Conservation (phyloP, 768 basidiomycete genomes). For the Pleurotus platypus region DNA sequence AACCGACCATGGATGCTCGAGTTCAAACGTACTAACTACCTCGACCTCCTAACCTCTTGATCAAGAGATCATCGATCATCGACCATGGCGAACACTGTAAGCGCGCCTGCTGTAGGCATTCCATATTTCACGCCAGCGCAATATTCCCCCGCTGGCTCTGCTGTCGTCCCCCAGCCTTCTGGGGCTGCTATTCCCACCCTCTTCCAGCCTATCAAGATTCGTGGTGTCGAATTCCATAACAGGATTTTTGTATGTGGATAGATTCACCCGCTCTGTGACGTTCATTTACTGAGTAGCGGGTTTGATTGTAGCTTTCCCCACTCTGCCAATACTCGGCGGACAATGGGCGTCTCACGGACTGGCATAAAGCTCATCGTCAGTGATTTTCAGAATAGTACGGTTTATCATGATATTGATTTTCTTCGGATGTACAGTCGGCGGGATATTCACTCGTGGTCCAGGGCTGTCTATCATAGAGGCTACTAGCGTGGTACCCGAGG, state of each 20-base stretch:
- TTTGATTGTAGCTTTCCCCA: constrained; percentile 32
- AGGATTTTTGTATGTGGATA: constrained; percentile 28
- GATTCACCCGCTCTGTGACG: constrained; percentile 7
- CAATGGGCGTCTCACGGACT: constrained; percentile 35
- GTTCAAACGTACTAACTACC: too few relatives aligned
- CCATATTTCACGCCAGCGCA: constrained; percentile 42
- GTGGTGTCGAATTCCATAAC: constrained; percentile 32
- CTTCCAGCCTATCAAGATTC: constrained; percentile 34
- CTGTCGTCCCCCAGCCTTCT: constrained; percentile 31
- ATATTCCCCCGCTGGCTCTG: constrained; percentile 34
- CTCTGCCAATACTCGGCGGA: constrained; percentile 43
- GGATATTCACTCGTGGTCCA: constrained; percentile 46
- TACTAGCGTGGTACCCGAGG: constrained; percentile 49
- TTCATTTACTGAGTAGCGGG: background rate
- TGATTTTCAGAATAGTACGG: constrained; percentile 24
- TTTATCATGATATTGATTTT: background rate
- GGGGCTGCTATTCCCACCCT: constrained; percentile 30
- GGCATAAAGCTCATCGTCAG: constrained; percentile 39
- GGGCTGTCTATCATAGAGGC: constrained; percentile 64
- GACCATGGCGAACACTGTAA: constrained; percentile 9
- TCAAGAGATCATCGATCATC: too few relatives aligned
- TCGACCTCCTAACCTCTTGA: too few relatives aligned
- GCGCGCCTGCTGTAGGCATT: constrained; percentile 31
- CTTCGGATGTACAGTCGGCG: constrained; percentile 33
- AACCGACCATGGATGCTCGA: too few relatives aligned